Percentiles rank a stretch among this genome's conserved stretches.
These are phyloP conservation scores for Aspergillus sclerotioniger DNA, from an alignment of 495 filamentous ascomycete species.

Conservation along the genomic window DNA sequence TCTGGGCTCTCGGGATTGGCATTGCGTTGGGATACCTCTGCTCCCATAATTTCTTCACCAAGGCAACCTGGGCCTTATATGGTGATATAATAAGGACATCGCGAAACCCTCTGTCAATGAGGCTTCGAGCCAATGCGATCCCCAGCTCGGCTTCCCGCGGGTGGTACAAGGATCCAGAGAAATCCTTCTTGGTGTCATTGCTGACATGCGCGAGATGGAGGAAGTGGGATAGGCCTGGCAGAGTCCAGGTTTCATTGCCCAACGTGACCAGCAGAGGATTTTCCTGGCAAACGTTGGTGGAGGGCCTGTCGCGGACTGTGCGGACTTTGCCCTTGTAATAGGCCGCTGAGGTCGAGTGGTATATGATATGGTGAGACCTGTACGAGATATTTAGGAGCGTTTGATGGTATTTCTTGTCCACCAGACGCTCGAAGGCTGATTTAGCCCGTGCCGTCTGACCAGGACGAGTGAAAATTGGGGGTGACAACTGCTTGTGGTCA, in stretches of 20 bases:
- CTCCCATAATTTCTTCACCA: neutral
- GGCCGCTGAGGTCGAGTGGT: too few species aligned
- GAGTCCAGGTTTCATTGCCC: neutral
- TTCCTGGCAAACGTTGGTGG: too few species aligned
- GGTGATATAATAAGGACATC: slow-evolving; percentile 1
- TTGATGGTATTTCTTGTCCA: too few species aligned
- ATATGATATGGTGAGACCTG: too few species aligned
- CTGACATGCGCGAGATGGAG: neutral
- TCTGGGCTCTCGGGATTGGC: neutral
- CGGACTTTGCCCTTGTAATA: too few species aligned
- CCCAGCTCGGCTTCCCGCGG: neutral
- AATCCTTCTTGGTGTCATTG: neutral
- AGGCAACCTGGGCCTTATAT: slow-evolving; percentile 1
- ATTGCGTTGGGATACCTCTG: neutral
- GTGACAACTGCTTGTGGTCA: too few species aligned
- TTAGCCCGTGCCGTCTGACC: too few species aligned
- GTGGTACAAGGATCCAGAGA: neutral
- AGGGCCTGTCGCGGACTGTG: too few species aligned
- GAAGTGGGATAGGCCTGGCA: neutral
- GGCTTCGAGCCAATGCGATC: neutral
- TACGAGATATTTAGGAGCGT: too few species aligned
- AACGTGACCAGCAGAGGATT: too few species aligned
- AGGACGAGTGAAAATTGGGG: too few species aligned
- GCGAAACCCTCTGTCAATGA: neutral
- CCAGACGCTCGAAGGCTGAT: too few species aligned